Conservation (phyloP, 164 flowering plant species). For the Chloranthus sessilifolius region DNA sequence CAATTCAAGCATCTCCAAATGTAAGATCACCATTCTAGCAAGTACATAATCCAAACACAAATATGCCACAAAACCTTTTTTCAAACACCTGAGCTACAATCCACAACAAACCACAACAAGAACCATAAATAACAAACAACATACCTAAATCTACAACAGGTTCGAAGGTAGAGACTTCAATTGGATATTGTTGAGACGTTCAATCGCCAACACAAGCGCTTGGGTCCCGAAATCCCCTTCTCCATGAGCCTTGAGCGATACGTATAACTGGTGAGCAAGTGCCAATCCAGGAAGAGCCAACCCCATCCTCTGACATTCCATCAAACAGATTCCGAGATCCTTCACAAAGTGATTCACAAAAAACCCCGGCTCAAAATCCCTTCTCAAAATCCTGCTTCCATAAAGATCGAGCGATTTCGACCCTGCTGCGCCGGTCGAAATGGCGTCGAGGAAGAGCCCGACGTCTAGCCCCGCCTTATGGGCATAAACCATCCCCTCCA, state of each 20-base stretch:
- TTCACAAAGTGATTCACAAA: conserved; percentile 88
- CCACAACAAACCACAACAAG: no score
- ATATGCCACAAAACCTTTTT: no score
- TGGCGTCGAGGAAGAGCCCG: conserved; percentile 51
- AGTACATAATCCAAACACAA: no score
- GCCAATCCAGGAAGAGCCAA: conserved; percentile 84
- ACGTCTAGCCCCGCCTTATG: conserved; percentile 75
- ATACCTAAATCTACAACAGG: no score
- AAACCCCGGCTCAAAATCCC: conserved; percentile 88
- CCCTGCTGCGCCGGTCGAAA: conserved; percentile 80
- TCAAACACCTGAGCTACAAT: no score
- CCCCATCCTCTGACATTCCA: conserved; percentile 80
- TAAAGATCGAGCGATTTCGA: conserved; percentile 78
- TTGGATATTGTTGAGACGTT: conserved; percentile 75
- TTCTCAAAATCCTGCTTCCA: conserved; percentile 63
- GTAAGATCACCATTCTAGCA: no score
- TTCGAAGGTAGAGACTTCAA: conserved; percentile 20
- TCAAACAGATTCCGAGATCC: conserved; percentile 90
- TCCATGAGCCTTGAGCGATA: conserved; percentile 83
- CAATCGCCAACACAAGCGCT: conserved; percentile 74
- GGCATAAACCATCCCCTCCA: conserved; percentile 85
- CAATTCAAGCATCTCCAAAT: no score
- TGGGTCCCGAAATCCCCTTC: conserved; percentile 87
- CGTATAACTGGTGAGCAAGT: conserved; percentile 84
- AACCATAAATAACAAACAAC: no score